Percentiles rank a stretch among this genome's conserved stretches.
phyloP scores from a whole-genome alignment of 2,329 filamentous ascomycete genomes.

The Fusarium pseudograminearum region DNA sequence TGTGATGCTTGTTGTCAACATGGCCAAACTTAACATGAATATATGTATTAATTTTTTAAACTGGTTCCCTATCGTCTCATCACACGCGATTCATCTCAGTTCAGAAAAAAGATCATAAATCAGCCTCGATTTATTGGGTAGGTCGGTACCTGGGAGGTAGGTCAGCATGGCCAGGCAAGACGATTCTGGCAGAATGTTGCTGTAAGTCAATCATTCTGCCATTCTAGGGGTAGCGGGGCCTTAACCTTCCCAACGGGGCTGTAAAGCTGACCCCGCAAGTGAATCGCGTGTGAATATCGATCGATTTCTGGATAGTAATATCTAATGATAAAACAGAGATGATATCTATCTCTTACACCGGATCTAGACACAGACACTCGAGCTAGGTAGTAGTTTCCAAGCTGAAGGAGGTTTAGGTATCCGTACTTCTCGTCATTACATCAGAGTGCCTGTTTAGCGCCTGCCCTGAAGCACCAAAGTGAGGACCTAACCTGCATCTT shows the following conservation, averaged over 20 bases:
- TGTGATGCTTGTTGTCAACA: not conserved
- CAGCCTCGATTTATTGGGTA: not conserved
- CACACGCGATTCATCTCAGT: not conserved
- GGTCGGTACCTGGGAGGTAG: not conserved
- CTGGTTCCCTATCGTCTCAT: not conserved
- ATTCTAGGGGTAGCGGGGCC: conserved; percentile 22
- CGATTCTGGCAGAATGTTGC: not conserved
- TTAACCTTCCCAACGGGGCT: not conserved
- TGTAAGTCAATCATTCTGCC: conserved; percentile 20
- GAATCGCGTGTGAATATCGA: conserved; percentile 23
- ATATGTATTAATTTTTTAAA: not conserved
- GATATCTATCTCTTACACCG: not conserved
- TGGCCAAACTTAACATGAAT: not conserved
- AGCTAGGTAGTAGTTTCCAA: not conserved
- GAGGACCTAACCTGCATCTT: conserved; percentile 23
- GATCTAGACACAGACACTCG: not conserved
- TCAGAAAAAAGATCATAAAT: not conserved
- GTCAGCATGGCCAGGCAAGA: not conserved
- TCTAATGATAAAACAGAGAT: conserved; percentile 13
- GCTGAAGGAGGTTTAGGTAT: not conserved
- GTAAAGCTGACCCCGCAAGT: conserved; percentile 22
- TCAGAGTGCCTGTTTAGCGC: conserved; percentile 18
- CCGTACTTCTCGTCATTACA: conserved; percentile 5
- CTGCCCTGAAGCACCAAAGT: conserved; percentile 8
- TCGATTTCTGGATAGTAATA: conserved; percentile 17